phyloP scores from a whole-genome alignment of 2,329 filamentous ascomycete species.

The Paradendryphiella salina region DNA sequence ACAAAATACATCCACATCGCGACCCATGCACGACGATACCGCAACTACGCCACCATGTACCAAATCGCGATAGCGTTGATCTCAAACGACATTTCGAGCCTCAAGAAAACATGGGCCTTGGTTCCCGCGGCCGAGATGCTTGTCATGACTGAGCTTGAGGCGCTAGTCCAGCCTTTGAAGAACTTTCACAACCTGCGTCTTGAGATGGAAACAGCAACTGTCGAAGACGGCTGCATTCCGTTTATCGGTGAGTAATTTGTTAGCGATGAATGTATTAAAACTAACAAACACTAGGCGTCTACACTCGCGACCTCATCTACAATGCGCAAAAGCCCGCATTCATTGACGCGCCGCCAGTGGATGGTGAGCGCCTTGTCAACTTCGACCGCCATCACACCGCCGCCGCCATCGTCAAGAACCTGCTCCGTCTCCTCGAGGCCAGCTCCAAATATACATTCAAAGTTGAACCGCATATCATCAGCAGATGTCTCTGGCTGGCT shows the following conservation, averaged over 20 bases:
- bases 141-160: slow-evolving; percentile 70
- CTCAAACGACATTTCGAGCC: slow-evolving; percentile 69
- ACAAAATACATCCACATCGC: slow-evolving; percentile 84
- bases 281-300: slow-evolving; percentile 56
- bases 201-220: slow-evolving; percentile 73
- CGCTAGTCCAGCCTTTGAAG: slow-evolving; percentile 72
- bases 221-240: slow-evolving; percentile 75
- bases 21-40: slow-evolving; percentile 70
- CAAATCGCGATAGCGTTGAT: slow-evolving; percentile 78
- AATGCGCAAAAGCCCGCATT: slow-evolving; percentile 78
- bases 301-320: slow-evolving; percentile 81
- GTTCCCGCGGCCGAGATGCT: slow-evolving; percentile 67
- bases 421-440: slow-evolving; percentile 76
- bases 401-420: slow-evolving; percentile 76
- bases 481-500: slow-evolving; percentile 83
- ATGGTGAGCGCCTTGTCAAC: slow-evolving; percentile 70
- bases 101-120: slow-evolving; percentile 71
- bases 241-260: slow-evolving; percentile 67
- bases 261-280: neutral
- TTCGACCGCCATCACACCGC: slow-evolving; percentile 80
- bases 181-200: slow-evolving; percentile 77
- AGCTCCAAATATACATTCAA: slow-evolving; percentile 74
- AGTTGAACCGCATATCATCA: slow-evolving; percentile 74
- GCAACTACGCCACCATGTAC: slow-evolving; percentile 83
- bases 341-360: slow-evolving; percentile 65